These are phyloP conservation scores for Cordyceps cateniannulata DNA, from an alignment of 2,329 filamentous ascomycete genomes.

Conservation along the genomic window DNA sequence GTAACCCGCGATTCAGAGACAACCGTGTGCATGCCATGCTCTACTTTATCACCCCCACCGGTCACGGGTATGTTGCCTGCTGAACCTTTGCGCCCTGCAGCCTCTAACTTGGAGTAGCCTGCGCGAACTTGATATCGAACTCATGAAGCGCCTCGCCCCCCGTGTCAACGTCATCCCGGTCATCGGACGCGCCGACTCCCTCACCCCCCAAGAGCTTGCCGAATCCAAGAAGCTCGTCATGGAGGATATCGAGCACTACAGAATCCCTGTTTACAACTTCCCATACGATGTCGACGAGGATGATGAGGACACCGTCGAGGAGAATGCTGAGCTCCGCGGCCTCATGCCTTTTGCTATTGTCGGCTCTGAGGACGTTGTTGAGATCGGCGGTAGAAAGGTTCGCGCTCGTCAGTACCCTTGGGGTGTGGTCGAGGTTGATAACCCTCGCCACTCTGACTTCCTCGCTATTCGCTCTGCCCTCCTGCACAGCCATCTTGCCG, in stretches of 20 bases:
- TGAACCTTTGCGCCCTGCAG: neutral
- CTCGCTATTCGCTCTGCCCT: slow-evolving; percentile 93
- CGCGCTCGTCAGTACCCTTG: slow-evolving; percentile 96
- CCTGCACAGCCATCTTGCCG: slow-evolving; percentile 93
- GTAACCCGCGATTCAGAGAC: slow-evolving; percentile 98
- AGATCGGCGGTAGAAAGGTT: slow-evolving; percentile 87
- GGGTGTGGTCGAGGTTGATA: slow-evolving; percentile 98
- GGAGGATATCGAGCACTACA: slow-evolving; percentile 99
- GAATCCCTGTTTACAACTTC: slow-evolving; percentile 99
- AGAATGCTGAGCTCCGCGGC: slow-evolving; percentile 94
- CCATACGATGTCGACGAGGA: slow-evolving; percentile 99
- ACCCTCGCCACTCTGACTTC: slow-evolving; percentile 98
- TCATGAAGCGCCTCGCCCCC: slow-evolving; percentile 98
- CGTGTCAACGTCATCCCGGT: slow-evolving; percentile 99
- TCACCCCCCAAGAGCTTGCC: slow-evolving; percentile 91
- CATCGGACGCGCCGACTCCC: slow-evolving; percentile 95
- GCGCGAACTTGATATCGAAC: slow-evolving; percentile 96
- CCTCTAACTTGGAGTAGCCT: slow-evolving; percentile 49
- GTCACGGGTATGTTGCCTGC: slow-evolving; percentile 64
- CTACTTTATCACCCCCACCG: slow-evolving; percentile 98
- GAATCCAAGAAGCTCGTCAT: slow-evolving; percentile 99
- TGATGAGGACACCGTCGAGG: slow-evolving; percentile 97
- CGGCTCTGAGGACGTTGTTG: slow-evolving; percentile 89
- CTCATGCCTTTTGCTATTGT: slow-evolving; percentile 99
- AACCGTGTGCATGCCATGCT: slow-evolving; percentile 97